Conservation (phyloP, 257 asterid species). For the Nicotiana undulata region DNA sequence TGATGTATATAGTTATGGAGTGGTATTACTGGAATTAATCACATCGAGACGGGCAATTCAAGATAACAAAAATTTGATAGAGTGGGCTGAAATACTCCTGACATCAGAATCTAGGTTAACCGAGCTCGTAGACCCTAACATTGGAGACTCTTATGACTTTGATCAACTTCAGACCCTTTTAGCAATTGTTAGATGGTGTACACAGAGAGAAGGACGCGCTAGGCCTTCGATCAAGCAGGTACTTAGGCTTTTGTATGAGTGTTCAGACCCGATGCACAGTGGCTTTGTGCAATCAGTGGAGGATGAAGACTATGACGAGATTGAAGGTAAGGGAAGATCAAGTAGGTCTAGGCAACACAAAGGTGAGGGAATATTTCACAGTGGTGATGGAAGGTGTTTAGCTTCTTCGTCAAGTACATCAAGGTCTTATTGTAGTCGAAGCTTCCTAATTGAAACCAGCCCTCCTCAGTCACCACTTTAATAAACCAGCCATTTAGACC, state of each 20-base stretch:
- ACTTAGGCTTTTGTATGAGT: slow-evolving; percentile 69
- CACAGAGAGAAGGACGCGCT: slow-evolving; percentile 62
- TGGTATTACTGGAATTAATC: slow-evolving; percentile 66
- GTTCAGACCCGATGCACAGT: slow-evolving; percentile 61
- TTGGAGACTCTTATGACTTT: slow-evolving; percentile 57
- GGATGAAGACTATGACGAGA: slow-evolving; percentile 45
- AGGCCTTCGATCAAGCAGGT: slow-evolving; percentile 95
- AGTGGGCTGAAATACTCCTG: slow-evolving; percentile 58
- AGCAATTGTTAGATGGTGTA: slow-evolving; percentile 65
- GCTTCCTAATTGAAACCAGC: slow-evolving; percentile 59
- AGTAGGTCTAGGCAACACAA: slow-evolving; percentile 42
- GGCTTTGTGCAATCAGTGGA: slow-evolving; percentile 72
- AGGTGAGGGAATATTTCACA: slow-evolving; percentile 27
- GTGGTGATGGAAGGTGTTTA: slow-evolving; percentile 60
- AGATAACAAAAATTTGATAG: slow-evolving; percentile 71
- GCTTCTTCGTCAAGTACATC: slow-evolving; percentile 95
- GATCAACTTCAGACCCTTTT: slow-evolving; percentile 65
- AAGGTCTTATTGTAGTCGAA: slow-evolving; percentile 75
- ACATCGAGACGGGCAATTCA: slow-evolving; percentile 76
- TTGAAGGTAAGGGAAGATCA: slow-evolving; percentile 42
- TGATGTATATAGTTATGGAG: slow-evolving; percentile 80
- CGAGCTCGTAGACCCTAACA: slow-evolving; percentile 61
- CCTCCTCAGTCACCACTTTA: slow-evolving; percentile 65
- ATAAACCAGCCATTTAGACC: slow-evolving; percentile 35
- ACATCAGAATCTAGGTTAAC: slow-evolving; percentile 45